A percentile compares a stretch with the other conserved stretches of the same genome.
Conservation (phyloP, 768 basidiomycete species). For the Kwoniella bestiolae region DNA sequence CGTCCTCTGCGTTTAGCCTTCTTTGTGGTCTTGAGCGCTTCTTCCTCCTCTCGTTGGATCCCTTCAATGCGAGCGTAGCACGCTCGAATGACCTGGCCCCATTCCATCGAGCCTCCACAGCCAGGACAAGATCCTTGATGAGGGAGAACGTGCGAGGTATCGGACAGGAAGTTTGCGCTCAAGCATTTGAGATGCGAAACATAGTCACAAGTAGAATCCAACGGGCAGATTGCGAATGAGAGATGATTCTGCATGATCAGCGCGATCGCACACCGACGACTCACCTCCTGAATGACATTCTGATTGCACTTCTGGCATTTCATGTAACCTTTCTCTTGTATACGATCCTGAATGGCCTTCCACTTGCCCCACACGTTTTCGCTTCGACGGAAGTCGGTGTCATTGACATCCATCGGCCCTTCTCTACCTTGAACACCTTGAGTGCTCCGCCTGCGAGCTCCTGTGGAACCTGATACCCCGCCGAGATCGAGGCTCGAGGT, state of each 20-base stretch:
- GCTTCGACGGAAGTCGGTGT: slow-evolving; percentile 37
- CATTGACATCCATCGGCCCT: slow-evolving; percentile 54
- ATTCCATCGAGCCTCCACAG: slow-evolving; percentile 40
- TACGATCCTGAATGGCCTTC: slow-evolving; percentile 16
- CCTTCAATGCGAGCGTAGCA: slow-evolving; percentile 51
- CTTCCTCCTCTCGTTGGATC: slow-evolving; percentile 27
- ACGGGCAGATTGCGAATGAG: slow-evolving; percentile 51
- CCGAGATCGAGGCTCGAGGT: slow-evolving; percentile 44
- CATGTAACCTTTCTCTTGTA: slow-evolving; percentile 24
- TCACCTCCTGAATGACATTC: neutral
- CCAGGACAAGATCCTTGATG: slow-evolving; percentile 50
- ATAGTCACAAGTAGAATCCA: slow-evolving; percentile 17
- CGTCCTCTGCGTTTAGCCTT: neutral
- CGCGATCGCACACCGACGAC: neutral
- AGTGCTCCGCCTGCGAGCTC: slow-evolving; percentile 23
- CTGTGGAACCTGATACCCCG: slow-evolving; percentile 49
- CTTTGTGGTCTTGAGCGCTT: slow-evolving; percentile 16
- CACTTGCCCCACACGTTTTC: slow-evolving; percentile 42
- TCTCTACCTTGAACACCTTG: slow-evolving; percentile 31
- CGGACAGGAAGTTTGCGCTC: slow-evolving; percentile 36
- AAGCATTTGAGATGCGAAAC: slow-evolving; percentile 53
- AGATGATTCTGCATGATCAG: slow-evolving; percentile 45
- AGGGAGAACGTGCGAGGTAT: slow-evolving; percentile 47
- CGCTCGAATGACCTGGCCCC: slow-evolving; percentile 57
- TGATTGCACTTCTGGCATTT: slow-evolving; percentile 9